A percentile compares a stretch with the other conserved stretches of the same genome.
Conservation (phyloP, 2,329 filamentous ascomycete species). For the Pestalotiopsis sp. region DNA sequence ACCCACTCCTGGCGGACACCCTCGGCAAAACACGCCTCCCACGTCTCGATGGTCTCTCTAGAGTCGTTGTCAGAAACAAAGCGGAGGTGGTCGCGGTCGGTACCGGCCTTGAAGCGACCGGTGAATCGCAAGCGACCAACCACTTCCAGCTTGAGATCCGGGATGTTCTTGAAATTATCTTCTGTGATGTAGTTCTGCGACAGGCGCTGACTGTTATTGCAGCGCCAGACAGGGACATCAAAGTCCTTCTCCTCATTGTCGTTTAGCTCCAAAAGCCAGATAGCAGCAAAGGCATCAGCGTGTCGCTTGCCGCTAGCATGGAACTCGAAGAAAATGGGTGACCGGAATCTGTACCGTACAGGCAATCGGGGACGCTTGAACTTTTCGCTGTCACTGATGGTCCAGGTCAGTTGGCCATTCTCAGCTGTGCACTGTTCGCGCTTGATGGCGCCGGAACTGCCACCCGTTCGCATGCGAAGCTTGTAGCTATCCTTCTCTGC, state of each 20-base stretch:
- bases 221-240: constrained; percentile 89
- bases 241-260: constrained; percentile 78
- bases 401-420: constrained; percentile 51
- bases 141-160: constrained; percentile 75
- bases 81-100: constrained; percentile 78
- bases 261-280: constrained; percentile 84
- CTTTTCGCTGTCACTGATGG: constrained; percentile 44
- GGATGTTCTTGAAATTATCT: constrained; percentile 67
- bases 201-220: constrained; percentile 70
- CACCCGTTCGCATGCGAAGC: constrained; percentile 79
- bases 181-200: constrained; percentile 92
- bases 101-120: constrained; percentile 84
- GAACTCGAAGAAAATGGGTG: constrained; percentile 87
- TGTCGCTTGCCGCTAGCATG: constrained; percentile 68
- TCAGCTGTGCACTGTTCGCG: constrained; percentile 63
- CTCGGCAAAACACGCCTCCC: constrained; percentile 88
- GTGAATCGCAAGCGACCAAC: constrained; percentile 80
- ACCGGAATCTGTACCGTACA: constrained; percentile 86
- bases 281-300: constrained; percentile 71
- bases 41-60: constrained; percentile 90
- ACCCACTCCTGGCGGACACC: constrained; percentile 77
- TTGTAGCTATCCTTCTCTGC: constrained; percentile 65
- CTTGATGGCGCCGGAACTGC: constrained; percentile 71
- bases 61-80: constrained; percentile 87
- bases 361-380: constrained; percentile 67